Evolutionary conservation across 2,329 filamentous ascomycete species (phyloP), one percentile per base, ranked within the genome.

Genomic region (Talaromyces islandicus): DNA sequence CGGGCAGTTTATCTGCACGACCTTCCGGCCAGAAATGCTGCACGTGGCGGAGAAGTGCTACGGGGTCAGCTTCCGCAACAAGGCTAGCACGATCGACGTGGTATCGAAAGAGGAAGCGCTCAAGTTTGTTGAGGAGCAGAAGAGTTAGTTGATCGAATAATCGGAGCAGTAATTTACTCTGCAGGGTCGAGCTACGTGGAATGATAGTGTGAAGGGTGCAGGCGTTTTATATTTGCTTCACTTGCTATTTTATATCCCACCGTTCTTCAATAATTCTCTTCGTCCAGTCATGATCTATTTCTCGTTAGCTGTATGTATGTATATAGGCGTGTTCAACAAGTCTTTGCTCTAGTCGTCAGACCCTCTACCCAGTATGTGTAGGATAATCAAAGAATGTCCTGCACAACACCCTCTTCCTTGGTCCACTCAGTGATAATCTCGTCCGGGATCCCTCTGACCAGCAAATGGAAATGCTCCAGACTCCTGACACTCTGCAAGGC

Each of bases 1-100:
- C 38, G 87, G 87, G 0, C 88, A 99, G 74, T 99, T 99, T 73
- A 99, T 99, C 75, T 97, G 94, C 82, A 99, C 94, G 4, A 99
- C 94, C 2, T 99, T 99, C 85, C 84, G 94, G 60, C 94, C 94
- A 1, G 94, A 99, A 78, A 97, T 99, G 83, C 84, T 99, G 64
- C 85, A 89, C 63, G 91, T 97, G 21, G 94, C 94, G 3, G 92
- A 97, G 79, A 96, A 96, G 79, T 97, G 93, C 77, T 99, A 99
- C 74, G 94, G 94, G 63, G 94, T 99, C 56, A 91, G 90, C 56
- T 97, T 82, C 70, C 85, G 86, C 65, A 93, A 92, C 75, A 97
- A 97, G 83, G 95, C 92, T 65, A 96, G 91, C 78, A 90, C 87
- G 43, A 96, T 99, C 69, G 91, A 94, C 77, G 93, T 93, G 57